Conservation (phyloP, 2,329 filamentous ascomycete genomes). For the Epichloe coenophiala region DNA sequence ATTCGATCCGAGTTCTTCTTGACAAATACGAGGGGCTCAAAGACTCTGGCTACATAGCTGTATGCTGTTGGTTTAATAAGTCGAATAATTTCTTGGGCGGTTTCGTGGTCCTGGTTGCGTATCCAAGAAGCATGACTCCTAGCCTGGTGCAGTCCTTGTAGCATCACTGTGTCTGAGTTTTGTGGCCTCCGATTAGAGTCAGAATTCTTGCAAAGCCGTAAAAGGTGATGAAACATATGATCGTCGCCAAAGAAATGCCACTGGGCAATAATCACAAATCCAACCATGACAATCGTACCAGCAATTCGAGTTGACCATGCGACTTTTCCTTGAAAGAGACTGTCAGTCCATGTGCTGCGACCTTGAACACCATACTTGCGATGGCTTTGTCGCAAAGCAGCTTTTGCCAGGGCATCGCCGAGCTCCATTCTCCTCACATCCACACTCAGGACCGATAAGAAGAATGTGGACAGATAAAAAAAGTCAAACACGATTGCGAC, state of each 20-base stretch:
- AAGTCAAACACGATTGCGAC: conserved; percentile 66
- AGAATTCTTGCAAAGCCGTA: conserved; percentile 11
- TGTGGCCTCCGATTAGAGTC: conserved; percentile 11
- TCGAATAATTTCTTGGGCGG: conserved; percentile 62
- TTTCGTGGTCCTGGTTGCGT: conserved; percentile 64
- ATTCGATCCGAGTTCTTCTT: conserved; percentile 54
- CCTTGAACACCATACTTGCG: conserved; percentile 11
- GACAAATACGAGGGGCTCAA: conserved; percentile 62
- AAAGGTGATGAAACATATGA: conserved; percentile 22
- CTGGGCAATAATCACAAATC: conserved; percentile 59
- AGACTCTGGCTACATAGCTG: conserved; percentile 61
- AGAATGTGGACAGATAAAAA: conserved; percentile 67
- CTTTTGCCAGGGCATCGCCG: conserved; percentile 52
- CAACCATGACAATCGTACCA: conserved; percentile 58
- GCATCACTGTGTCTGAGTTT: conserved; percentile 24
- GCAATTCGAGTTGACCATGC: conserved; percentile 62
- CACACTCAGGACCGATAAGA: conserved; percentile 64
- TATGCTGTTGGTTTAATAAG: conserved; percentile 58
- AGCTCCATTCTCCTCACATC: conserved; percentile 67
- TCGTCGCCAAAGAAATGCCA: conserved; percentile 63
- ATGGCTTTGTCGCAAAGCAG: conserved; percentile 28
- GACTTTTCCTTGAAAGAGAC: conserved; percentile 48
- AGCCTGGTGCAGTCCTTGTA: conserved; percentile 56
- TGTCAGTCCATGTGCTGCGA: conserved; percentile 38
- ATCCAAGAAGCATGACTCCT: conserved; percentile 68